Conservation (phyloP, 176 grass and related monocot genomes). For the Raddia guianensis region DNA sequence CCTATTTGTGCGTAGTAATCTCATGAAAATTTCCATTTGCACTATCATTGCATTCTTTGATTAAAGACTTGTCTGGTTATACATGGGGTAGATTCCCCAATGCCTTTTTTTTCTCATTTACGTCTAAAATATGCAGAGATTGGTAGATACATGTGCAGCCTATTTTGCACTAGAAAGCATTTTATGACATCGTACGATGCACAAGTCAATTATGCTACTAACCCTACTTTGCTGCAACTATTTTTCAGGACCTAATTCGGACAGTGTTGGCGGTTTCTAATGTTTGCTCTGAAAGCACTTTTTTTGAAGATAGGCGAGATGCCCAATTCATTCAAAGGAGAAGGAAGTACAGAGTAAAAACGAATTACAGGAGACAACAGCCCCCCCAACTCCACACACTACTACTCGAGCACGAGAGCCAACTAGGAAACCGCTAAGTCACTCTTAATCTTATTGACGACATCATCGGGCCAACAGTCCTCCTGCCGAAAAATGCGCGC, state of each 20-base stretch:
- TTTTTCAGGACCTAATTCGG: constrained; percentile 28
- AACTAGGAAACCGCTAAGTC: too few species aligned
- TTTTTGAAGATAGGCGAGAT: too few species aligned
- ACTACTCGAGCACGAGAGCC: too few species aligned
- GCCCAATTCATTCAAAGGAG: too few species aligned
- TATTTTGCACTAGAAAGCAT: not conserved
- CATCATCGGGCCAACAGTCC: too few species aligned
- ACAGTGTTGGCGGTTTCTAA: too few species aligned
- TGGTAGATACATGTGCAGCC: not conserved
- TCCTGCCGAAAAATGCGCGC: too few species aligned
- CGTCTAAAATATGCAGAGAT: not conserved
- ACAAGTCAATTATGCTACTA: constrained; percentile 7
- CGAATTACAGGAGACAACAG: too few species aligned
- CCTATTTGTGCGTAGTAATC: not conserved
- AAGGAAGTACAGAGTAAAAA: too few species aligned
- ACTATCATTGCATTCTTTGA: not conserved
- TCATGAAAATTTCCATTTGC: not conserved
- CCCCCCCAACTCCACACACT: too few species aligned
- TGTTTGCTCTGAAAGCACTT: too few species aligned
- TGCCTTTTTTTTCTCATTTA: not conserved
- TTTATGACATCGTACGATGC: not conserved
- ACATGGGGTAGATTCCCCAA: not conserved
- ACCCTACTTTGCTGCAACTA: constrained; percentile 9
- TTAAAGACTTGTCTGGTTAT: not conserved
- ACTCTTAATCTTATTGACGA: too few species aligned